These are phyloP conservation scores for Zizania palustris DNA, from an alignment of 202 grass and related monocot species.

Conservation along the genomic window DNA sequence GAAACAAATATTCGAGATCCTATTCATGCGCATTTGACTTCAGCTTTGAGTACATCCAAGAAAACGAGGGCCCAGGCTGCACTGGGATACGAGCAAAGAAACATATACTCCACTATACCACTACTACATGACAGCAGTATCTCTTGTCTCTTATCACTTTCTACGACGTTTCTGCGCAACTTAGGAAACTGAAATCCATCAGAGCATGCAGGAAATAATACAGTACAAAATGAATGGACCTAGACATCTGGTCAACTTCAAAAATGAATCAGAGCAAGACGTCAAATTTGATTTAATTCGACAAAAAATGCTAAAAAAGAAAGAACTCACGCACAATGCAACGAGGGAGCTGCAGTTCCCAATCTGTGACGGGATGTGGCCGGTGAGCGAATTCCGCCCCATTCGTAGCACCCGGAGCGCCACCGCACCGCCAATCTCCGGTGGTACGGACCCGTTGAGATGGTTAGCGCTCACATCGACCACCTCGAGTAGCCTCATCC, in stretches of 20 bases:
- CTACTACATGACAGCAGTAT: slow-evolving; percentile 42
- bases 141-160: slow-evolving; percentile 45
- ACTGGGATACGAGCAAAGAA: slow-evolving; percentile 31
- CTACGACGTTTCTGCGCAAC: slow-evolving; percentile 51
- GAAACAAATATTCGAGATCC: neutral
- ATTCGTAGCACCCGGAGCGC: slow-evolving; percentile 76
- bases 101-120: no score
- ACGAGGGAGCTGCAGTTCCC: slow-evolving; percentile 75
- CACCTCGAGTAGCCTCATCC: slow-evolving; percentile 64
- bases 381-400: slow-evolving; percentile 62
- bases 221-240: slow-evolving; percentile 36
- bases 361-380: slow-evolving; percentile 73
- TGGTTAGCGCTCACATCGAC: slow-evolving; percentile 73
- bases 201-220: slow-evolving; percentile 36
- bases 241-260: slow-evolving; percentile 59
- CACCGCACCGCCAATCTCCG: slow-evolving; percentile 65
- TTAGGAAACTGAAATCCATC: slow-evolving; percentile 50
- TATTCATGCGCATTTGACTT: slow-evolving; percentile 27
- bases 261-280: slow-evolving; percentile 26
- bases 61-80: neutral
- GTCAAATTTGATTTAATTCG: slow-evolving; percentile 27
- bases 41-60: slow-evolving; percentile 9
- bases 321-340: slow-evolving; percentile 64
- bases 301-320: neutral
- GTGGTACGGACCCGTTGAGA: slow-evolving; percentile 57